Conservation (phyloP, 805 yeast species). For the Hagleromyces aurorensis region DNA sequence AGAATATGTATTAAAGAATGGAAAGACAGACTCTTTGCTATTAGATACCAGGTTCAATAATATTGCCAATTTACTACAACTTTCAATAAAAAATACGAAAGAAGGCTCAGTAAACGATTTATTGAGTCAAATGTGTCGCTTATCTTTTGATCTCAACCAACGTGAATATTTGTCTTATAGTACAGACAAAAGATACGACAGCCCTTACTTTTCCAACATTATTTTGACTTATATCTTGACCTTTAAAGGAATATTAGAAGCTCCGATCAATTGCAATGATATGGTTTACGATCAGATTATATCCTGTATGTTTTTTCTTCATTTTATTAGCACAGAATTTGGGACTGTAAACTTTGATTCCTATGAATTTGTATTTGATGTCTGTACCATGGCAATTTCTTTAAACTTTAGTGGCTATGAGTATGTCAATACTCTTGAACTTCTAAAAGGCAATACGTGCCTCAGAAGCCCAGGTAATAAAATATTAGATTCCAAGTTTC, state of each 20-base stretch:
- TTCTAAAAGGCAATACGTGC: constrained; percentile 14
- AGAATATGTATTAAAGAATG: constrained; percentile 6
- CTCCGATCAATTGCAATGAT: constrained; percentile 2
- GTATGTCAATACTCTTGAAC: constrained; percentile 7
- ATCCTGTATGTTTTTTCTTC: constrained; percentile 14
- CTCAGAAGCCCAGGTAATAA: constrained; percentile 5
- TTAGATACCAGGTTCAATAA: constrained; percentile 13
- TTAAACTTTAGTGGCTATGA: too few species aligned
- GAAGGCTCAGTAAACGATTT: constrained; percentile 2
- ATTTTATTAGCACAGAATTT: constrained; percentile 18
- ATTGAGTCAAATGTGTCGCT: constrained; percentile 7
- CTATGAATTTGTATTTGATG: constrained; percentile 21
- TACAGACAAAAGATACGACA: constrained; percentile 11
- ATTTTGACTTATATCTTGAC: constrained; percentile 17
- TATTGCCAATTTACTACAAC: constrained; percentile 18
- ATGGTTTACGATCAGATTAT: constrained; percentile 13
- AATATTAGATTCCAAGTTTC: constrained; percentile 16
- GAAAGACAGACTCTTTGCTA: constrained; percentile 4
- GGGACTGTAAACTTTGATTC: constrained; percentile 24
- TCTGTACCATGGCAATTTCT: constrained; percentile 11
- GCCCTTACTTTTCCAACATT: constrained; percentile 12
- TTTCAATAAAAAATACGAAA: constrained; percentile 8
- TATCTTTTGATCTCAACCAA: constrained; percentile 9
- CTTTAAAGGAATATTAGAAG: constrained; percentile 12
- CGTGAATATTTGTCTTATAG: constrained; percentile 8